Percentiles rank a stretch among this genome's conserved stretches.
These are phyloP conservation scores for Rhizophagus sp. DNA, from an alignment of 192 early-diverging fungal genomes.

Conservation along the genomic window DNA sequence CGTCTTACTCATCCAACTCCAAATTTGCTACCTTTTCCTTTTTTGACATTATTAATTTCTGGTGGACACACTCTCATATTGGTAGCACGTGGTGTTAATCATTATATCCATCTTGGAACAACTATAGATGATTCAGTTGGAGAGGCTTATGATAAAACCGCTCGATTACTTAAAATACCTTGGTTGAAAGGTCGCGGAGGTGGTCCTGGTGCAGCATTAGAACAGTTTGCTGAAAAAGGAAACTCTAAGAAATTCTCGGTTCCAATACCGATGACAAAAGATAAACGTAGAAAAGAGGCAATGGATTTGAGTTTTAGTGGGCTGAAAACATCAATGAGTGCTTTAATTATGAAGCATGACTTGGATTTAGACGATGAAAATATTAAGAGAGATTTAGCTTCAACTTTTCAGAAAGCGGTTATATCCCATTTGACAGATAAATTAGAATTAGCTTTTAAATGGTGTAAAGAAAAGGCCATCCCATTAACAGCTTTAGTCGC, in stretches of 20 bases:
- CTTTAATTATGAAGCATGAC: conserved; percentile 48
- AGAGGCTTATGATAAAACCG: conserved; percentile 79
- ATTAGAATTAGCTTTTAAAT: conserved; percentile 53
- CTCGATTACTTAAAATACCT: conserved; percentile 62
- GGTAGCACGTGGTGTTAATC: conserved; percentile 54
- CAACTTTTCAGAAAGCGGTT: conserved; percentile 68
- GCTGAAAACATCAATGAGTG: conserved; percentile 65
- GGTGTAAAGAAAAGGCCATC: conserved; percentile 38
- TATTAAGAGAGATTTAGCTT: conserved; percentile 58
- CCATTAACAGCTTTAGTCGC: conserved; percentile 58
- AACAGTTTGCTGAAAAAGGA: conserved; percentile 56
- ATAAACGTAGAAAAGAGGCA: conserved; percentile 44
- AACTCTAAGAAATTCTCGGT: conserved; percentile 48
- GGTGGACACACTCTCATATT: conserved; percentile 76
- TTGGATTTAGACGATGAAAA: conserved; percentile 39
- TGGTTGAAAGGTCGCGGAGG: conserved; percentile 68
- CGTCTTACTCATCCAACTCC: conserved; percentile 54
- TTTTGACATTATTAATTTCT: conserved; percentile 69
- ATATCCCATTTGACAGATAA: conserved; percentile 66
- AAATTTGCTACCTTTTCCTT: conserved; percentile 55
- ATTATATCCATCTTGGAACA: conserved; percentile 63
- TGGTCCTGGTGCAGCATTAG: conserved; percentile 71
- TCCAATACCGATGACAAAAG: conserved; percentile 63
- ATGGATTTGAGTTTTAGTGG: conserved; percentile 78
- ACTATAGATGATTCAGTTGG: conserved; percentile 78